Evolutionary conservation across 1,139 yeast species (phyloP), one percentile per base, ranked within the genome.

Genomic region (Spathaspora sp.): DNA sequence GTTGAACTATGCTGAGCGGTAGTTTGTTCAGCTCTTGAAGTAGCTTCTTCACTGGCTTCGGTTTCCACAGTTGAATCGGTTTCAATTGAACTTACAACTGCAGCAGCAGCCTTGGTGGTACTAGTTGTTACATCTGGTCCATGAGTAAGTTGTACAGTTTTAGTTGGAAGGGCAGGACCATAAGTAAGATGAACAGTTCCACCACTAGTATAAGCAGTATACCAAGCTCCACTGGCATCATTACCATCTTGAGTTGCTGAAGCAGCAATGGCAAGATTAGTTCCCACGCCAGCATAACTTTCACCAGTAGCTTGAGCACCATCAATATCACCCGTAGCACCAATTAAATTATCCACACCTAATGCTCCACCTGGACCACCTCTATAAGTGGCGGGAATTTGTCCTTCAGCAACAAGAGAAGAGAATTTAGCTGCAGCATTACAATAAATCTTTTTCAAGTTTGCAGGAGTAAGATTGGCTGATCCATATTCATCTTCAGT

Each of bases 401-500:
- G 15, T 2, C 43, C 43, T 20, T 20, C 29, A 10, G 36, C 36
- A 24, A 42, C n/a, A 18, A 41, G 31, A 6, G 47, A 44, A 8
- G 49, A 44, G 27, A 38, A 38, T 27, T 24, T 10, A 29, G 39
- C 38, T 20, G 49, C 49, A 24, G 47, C 44, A 25, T 44, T 37
- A 40, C 49, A 47, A 37, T 41, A 44, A 16, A 47, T 7, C 20
- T 39, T 27, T 31, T 39, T 45, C 26, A 47, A 47, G 2, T 29
- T 38, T n/a, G 20, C 18, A 4, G 26, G 10, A 45, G 40, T n/a
- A 23, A 25, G 39, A 15, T 10, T 17, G 3, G 10, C 2, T 2
- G 39, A 13, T 13, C 36, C 36, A 31, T 31, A 31, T 31, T 23
- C 16, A 15, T 33, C 7, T 17, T 39, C 33, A 7, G n/a, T 15